Base-by-base conservation (phyloP, 495 filamentous ascomycete genomes). In the Paragyromitra xinjiangensis region DNA sequence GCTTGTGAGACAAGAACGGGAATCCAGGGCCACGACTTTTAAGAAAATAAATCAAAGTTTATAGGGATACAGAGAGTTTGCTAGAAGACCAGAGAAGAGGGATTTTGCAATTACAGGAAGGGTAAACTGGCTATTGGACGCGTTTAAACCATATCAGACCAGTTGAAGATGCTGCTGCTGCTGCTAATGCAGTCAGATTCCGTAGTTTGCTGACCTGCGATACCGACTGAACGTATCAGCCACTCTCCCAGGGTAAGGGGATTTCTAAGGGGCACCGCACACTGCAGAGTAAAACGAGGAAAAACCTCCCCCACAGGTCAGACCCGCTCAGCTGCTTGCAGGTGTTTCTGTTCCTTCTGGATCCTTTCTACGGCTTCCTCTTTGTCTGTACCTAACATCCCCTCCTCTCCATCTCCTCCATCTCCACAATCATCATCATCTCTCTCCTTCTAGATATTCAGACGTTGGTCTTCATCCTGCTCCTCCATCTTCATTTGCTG, bases 171-270 rank as follows among this genome's bases (percentile, higher is more conserved):
- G 59, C 5, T 65, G 29, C 68, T 68, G 51, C 66, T 39, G 51
- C 50, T 53, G 56, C 37, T 48, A 48, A 64, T 71, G 69, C 69
- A 71, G 69, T 71, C 29, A 71, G 69, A 64, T 71, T 65, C 24
- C 19, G 50, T 14, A 19, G 40, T 14, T 14, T 67, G 45, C 44
- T 29, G 48, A 51, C 42, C 22, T 51, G 29, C 11, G 40, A 11
- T 16, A 11, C 4, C 63, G 42, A 65, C 14, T 11, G 37, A 65
- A 65, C 1, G 67, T 29, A 40, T 72, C 59, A 72, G 69, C 59
- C 69, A 62, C 53, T 59, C 3, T 56, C 61, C 69, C 59, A 72
- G 73, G 73, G 67, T 40, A 72, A 75, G 73, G 73, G 73, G 6
- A 39, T 2, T 6, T 39, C 56, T n/a, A 65, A 65, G 34, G 29